These are phyloP conservation scores for Botryotinia calthae DNA, from an alignment of 2,329 filamentous ascomycete species.

Conservation along the genomic window DNA sequence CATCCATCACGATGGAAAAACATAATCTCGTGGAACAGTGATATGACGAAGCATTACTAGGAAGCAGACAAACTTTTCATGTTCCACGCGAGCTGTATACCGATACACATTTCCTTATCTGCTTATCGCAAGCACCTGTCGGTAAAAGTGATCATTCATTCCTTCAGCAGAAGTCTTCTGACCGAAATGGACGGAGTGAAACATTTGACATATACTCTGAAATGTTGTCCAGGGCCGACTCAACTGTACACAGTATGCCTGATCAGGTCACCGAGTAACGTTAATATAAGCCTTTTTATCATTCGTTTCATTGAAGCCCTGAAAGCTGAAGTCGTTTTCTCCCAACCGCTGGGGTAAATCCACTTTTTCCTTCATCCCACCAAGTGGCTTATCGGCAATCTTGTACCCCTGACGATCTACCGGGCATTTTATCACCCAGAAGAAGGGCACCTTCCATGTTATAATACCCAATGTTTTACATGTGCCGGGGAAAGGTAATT, in stretches of 20 bases:
- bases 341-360: not conserved
- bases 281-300: not conserved
- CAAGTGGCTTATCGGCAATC: slow-evolving; percentile 18
- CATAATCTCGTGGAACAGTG: slow-evolving; percentile 5
- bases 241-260: not conserved
- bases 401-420: slow-evolving; percentile 12
- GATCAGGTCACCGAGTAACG: slow-evolving; percentile 5
- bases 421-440: slow-evolving; percentile 9
- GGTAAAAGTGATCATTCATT: slow-evolving; percentile 7
- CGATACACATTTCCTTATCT: not conserved
- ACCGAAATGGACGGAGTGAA: slow-evolving; percentile 1
- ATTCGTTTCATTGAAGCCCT: not conserved
- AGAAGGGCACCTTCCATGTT: slow-evolving; percentile 6
- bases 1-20: not conserved
- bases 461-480: slow-evolving; percentile 1
- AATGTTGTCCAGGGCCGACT: not conserved
- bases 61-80: not conserved
- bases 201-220: not conserved
- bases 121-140: not conserved
- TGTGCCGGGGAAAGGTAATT: slow-evolving; percentile 14
- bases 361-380: slow-evolving; percentile 3
- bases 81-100: not conserved
- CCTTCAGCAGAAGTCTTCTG: slow-evolving; percentile 5
- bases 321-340: not conserved
- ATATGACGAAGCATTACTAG: not conserved